phyloP scores from a whole-genome alignment of 2,329 filamentous ascomycete genomes.

The Trichoderma semiorbis region DNA sequence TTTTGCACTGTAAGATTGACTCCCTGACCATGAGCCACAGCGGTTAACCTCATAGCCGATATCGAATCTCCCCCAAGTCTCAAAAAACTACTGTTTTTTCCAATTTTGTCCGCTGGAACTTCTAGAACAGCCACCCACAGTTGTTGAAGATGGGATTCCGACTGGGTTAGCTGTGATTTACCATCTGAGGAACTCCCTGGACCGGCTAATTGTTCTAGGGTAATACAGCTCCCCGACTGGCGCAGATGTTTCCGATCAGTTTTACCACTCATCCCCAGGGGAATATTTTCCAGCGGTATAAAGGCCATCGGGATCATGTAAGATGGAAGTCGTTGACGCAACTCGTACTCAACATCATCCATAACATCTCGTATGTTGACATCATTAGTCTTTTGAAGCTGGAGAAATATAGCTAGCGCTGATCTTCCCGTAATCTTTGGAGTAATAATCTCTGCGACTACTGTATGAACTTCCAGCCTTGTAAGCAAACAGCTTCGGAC shows the following conservation, averaged over 20 bases:
- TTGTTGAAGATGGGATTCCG: background rate
- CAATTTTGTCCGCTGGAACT: background rate
- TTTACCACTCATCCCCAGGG: background rate
- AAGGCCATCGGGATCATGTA: slow-evolving; percentile 4
- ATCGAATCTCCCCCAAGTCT: slow-evolving; percentile 6
- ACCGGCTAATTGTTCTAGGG: background rate
- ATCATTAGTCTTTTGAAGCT: background rate
- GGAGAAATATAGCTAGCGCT: background rate
- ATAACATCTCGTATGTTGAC: background rate
- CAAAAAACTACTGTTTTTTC: background rate
- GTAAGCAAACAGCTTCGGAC: background rate
- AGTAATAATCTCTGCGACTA: background rate
- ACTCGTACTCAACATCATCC: background rate
- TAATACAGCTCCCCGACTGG: background rate
- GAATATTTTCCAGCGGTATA: background rate
- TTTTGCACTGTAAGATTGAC: background rate
- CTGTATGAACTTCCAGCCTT: background rate
- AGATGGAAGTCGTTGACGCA: background rate
- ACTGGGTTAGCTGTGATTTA: background rate
- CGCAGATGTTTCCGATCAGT: slow-evolving; percentile 1
- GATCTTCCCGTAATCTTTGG: background rate
- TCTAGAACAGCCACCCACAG: background rate
- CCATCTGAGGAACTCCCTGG: background rate
- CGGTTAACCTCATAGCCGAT: slow-evolving; percentile 1
- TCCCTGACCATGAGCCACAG: background rate